A percentile compares a stretch with the other conserved stretches of the same genome.
phyloP scores from a whole-genome alignment of 129 eudicot species.

The Tagetes patula region DNA sequence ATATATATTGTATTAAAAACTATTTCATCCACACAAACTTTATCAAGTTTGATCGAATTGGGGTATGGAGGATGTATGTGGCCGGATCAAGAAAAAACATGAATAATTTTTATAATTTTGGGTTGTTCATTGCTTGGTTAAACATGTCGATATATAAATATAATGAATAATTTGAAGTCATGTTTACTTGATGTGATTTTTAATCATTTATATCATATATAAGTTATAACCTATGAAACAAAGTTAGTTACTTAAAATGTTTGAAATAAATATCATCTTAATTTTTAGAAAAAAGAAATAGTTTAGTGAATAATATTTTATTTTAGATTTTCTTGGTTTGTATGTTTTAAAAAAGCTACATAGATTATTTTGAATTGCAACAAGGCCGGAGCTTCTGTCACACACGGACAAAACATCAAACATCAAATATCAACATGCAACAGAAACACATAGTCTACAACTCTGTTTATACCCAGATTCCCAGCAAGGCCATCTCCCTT shows the following conservation, averaged over 20 bases:
- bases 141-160: neutral
- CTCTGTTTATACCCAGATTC: too few relatives aligned
- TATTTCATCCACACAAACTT: neutral
- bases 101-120: neutral
- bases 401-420: too few relatives aligned
- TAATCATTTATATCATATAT: neutral
- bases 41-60: neutral
- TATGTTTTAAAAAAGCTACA: too few relatives aligned
- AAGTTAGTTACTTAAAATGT: neutral
- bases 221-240: neutral
- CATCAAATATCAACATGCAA: too few relatives aligned
- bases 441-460: too few relatives aligned
- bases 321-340: too few relatives aligned
- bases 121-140: neutral
- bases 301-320: too few relatives aligned
- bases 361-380: too few relatives aligned
- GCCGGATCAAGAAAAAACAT: neutral
- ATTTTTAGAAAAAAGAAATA: too few relatives aligned
- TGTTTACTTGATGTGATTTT: neutral
- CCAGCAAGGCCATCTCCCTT: too few relatives aligned
- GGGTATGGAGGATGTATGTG: neutral
- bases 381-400: too few relatives aligned
- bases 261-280: neutral
- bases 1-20: neutral
- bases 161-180: too few relatives aligned